phyloP scores from a whole-genome alignment of 768 basidiomycete genomes.

The Infundibulicybe gibba region DNA sequence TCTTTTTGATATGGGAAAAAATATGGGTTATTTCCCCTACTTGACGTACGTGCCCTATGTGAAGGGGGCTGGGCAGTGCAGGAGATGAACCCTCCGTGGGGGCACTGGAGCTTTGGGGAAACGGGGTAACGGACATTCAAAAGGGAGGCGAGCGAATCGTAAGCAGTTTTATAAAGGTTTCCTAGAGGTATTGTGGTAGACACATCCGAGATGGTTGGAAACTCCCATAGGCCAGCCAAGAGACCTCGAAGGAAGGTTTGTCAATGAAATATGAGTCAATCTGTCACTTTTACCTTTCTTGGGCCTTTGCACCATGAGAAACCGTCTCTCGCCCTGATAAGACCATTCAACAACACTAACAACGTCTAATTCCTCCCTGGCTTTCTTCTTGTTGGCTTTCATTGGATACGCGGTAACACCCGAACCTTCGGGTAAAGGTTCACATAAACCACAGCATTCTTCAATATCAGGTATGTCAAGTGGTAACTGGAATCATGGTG shows the following conservation, averaged over 20 bases:
- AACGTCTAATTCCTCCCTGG: constrained; percentile 78
- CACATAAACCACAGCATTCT: constrained; percentile 69
- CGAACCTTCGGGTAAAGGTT: constrained; percentile 38
- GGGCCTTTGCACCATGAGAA: constrained; percentile 79
- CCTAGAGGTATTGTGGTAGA: constrained; percentile 34
- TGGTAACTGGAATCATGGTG: neutral
- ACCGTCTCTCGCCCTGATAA: constrained; percentile 44
- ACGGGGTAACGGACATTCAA: constrained; percentile 26
- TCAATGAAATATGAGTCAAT: constrained; percentile 3
- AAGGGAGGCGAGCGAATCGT: constrained; percentile 39
- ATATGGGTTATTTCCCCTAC: constrained; percentile 73
- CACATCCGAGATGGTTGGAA: constrained; percentile 65
- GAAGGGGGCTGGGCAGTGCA: constrained; percentile 8
- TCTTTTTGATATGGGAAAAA: constrained; percentile 90
- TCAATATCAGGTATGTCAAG: constrained; percentile 58
- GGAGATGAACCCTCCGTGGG: neutral
- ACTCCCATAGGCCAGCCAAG: constrained; percentile 86
- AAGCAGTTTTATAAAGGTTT: constrained; percentile 31
- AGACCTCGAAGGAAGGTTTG: constrained; percentile 55
- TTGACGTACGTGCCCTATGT: constrained; percentile 42
- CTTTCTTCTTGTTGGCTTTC: constrained; percentile 79
- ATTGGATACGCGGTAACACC: constrained; percentile 81
- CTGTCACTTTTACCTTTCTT: constrained; percentile 58
- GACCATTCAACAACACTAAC: constrained; percentile 88
- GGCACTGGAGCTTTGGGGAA: constrained; percentile 4